Base-by-base conservation (phyloP, 768 basidiomycete species). In the Hysterangium stoloniferum region DNA sequence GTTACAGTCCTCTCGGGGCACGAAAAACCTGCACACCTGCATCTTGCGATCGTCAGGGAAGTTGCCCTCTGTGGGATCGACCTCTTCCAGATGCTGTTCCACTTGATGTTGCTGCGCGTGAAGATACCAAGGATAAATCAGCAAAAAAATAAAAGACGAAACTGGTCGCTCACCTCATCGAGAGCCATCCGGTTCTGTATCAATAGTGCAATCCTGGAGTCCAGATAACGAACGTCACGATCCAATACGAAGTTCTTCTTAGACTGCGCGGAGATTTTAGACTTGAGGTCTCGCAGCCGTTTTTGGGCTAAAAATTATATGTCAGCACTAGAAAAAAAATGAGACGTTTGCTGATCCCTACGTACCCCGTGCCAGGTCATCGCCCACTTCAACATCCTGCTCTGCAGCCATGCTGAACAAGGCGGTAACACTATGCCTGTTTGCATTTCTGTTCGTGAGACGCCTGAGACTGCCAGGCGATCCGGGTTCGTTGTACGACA, bases 241-340 rank as follows among this genome's bases (percentile, higher is more conserved):
- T 99, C 96, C 9, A 99, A 79, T 34, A 99, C 96, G 60, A 99
- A 99, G 71, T 99, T 99, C 81, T 97, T 98, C 78, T 99, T 99
- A 48, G 91, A 94, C 70, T 98, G 96, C 0, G 92, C 87, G 12
- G 96, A 98, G 54, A 99, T 99, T 63, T 93, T 88, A 24, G 85
- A 80, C 71, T 99, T 99, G 56, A 99, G 77, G 60, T 99, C 96
- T 27, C 96, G 78, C 27, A 99, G 73, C 41, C 95, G 91, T 68
- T 95, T 97, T 73, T 99, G 96, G 43, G 96, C 96, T 92, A 63
- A 37, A 45, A 33, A 25, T 45, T 12, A 11, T n/a, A 22, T 28
- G 19, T 35, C 33, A n/a, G n/a, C 36, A 15, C 19, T 11, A 25
- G 15, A 20, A 37, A 19, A 7, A 12, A 6, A 48, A 38, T 41